phyloP scores from a whole-genome alignment of 2,329 filamentous ascomycete genomes.

The Nothophoma quercina region DNA sequence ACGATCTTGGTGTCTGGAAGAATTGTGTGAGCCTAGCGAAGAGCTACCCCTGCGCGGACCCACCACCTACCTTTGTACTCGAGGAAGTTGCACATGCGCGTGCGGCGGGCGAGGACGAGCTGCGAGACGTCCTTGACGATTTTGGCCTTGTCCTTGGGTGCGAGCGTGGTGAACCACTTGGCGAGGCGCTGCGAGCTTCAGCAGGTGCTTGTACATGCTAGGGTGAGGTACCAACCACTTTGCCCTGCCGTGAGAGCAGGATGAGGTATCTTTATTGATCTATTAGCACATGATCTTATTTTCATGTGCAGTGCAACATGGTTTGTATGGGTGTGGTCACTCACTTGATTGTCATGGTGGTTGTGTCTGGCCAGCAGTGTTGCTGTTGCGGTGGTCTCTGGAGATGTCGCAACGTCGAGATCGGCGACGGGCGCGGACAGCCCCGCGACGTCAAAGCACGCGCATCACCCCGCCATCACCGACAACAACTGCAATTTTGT shows the following conservation, averaged over 20 bases:
- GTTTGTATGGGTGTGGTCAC: conserved; percentile 21
- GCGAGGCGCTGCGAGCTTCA: conserved; percentile 78
- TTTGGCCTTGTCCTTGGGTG: conserved; percentile 98
- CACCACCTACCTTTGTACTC: conserved; percentile 87
- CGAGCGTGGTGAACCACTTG: conserved; percentile 99
- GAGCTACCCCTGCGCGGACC: conserved; percentile 20
- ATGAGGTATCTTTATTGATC: conserved; percentile 82
- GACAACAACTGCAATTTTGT: background rate
- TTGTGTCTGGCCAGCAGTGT: conserved; percentile 12
- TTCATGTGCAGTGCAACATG: background rate
- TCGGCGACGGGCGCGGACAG: conserved; percentile 25
- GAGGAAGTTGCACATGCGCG: conserved; percentile 99
- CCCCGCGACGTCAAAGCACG: conserved; percentile 32
- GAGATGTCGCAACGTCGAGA: conserved; percentile 20
- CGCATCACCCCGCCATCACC: conserved; percentile 28
- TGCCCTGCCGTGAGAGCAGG: conserved; percentile 95
- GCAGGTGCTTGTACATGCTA: conserved; percentile 35
- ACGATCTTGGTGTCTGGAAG: conserved; percentile 92
- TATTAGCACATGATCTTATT: conserved; percentile 17
- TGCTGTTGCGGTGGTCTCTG: conserved; percentile 13
- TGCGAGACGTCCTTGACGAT: conserved; percentile 99
- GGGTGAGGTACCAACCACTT: conserved; percentile 78
- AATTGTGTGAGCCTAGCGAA: conserved; percentile 37
- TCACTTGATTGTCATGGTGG: conserved; percentile 64
- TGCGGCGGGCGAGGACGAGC: conserved; percentile 91